A percentile compares a stretch with the other conserved stretches of the same genome.
Evolutionary conservation across 176 grass and related monocot species (phyloP).

Genomic region (Metroxylon sagu): DNA sequence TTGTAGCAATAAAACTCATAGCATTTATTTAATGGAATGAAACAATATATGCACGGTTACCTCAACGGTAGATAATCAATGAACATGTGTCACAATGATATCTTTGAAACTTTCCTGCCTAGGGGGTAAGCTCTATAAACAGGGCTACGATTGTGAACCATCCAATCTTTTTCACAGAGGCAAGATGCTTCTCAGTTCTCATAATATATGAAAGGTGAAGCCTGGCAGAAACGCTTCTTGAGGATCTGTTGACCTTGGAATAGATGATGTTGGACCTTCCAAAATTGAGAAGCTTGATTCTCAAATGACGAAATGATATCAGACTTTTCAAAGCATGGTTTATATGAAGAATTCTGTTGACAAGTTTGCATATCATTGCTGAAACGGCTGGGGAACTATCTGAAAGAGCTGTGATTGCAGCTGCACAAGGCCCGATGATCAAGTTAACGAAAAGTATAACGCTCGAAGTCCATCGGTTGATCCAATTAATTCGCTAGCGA

Average conservation of each 20-base stretch:
- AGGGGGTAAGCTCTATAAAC: slow-evolving; percentile 58
- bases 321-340: slow-evolving; percentile 37
- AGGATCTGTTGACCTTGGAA: slow-evolving; percentile 47
- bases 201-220: slow-evolving; percentile 67
- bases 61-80: slow-evolving; percentile 91
- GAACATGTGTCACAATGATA: slow-evolving; percentile 69
- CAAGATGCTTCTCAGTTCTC: slow-evolving; percentile 55
- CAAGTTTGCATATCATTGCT: slow-evolving; percentile 80
- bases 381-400: slow-evolving; percentile 78
- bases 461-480: too few species aligned
- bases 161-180: slow-evolving; percentile 86
- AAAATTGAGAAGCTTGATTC: slow-evolving; percentile 26
- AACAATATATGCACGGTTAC: slow-evolving; percentile 28
- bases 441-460: slow-evolving; percentile 66
- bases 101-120: slow-evolving; percentile 37
- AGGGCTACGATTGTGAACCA: slow-evolving; percentile 28
- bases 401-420: slow-evolving; percentile 68
- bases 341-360: slow-evolving; percentile 66
- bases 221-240: slow-evolving; percentile 83
- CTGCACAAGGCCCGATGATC: slow-evolving; percentile 73
- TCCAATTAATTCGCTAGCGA: slow-evolving; percentile 14
- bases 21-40: slow-evolving; percentile 3
- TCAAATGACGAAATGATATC: slow-evolving; percentile 27
- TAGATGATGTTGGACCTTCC: slow-evolving; percentile 27
- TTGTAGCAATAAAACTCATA: neutral